A percentile compares a stretch with the other conserved stretches of the same genome.
Evolutionary conservation across 202 grass and related monocot species (phyloP).

Genomic region (Digitaria exilis): DNA sequence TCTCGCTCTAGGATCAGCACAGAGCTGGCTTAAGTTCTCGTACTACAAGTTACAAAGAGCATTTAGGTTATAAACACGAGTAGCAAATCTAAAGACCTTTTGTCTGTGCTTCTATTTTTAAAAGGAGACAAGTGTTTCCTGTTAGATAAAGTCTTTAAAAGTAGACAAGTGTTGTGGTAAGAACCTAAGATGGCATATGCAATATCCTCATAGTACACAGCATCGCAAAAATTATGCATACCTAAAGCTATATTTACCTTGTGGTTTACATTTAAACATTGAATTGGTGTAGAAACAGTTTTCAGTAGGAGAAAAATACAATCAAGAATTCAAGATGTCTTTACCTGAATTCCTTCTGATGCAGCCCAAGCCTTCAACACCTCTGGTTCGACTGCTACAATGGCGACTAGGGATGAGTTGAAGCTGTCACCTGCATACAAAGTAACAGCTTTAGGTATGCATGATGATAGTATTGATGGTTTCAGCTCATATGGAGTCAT

Average conservation of each 20-base stretch:
- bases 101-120: no score
- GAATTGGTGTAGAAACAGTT: no score
- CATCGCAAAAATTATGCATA: no score
- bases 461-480: background rate
- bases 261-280: no score
- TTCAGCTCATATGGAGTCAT: conserved; percentile 7
- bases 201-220: no score
- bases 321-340: no score
- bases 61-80: conserved; percentile 24
- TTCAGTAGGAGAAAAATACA: no score
- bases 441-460: conserved; percentile 26
- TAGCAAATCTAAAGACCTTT: background rate
- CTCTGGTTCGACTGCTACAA: conserved; percentile 81
- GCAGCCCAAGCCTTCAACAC: conserved; percentile 81
- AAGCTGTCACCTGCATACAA: conserved; percentile 85
- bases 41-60: conserved; percentile 47
- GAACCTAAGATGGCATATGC: no score
- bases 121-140: no score
- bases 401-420: conserved; percentile 76
- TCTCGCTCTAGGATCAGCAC: conserved; percentile 67
- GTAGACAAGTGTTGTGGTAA: no score
- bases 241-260: no score
- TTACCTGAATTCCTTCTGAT: conserved; percentile 89
- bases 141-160: no score
- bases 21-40: conserved; percentile 65